Evolutionary conservation across 2,329 filamentous ascomycete genomes (phyloP), one percentile per base, ranked within the genome.

Genomic region (Zelopaecilomyces penicillatus): DNA sequence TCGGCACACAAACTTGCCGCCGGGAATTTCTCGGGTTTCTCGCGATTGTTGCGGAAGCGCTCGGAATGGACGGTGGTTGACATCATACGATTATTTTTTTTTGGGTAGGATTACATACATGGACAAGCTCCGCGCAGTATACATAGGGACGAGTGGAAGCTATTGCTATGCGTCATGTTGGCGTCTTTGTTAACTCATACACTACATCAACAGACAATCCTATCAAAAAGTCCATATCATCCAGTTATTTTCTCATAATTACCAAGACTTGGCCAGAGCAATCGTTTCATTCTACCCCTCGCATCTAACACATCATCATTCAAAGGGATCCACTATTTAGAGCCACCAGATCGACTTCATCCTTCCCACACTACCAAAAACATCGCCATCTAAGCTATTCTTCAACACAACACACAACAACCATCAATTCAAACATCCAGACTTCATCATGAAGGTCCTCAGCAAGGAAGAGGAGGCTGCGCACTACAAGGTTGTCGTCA

Each of bases 391-490:
- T 19, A 19, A 19, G 19, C 19, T 19, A 19, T 19, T 19, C 19
- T 19, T 30, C 3, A 28, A 29, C 9, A 39, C 11, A 39, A 30
- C 2, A 29, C 12, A 37, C 37, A 38, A 19, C 34, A 26, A 39
- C 27, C 27, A 34, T n/a, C 37, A 39, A 39, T n/a, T 4, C 12
- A 42, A 19, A 32, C 30, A 38, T 37, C 19, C 37, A 38, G 12
- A 11, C 37, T 32, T 27, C 66, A 74, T 41, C 51, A 98, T 97
- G 93, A 97, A 96, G 83, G 74, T 97, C 62, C 77, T 97, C 63
- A 94, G 86, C 57, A 88, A 91, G 65, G 88, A 96, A 78, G 87
- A 96, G 71, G 90, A 96, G 70, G 65, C 74, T 49, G 86, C 78
- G 43, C 90, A 96, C 76, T 95, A 94, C 78, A 70, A 74, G 63